Base-by-base conservation (phyloP, 768 basidiomycete species). In the Nidularia sp. region DNA sequence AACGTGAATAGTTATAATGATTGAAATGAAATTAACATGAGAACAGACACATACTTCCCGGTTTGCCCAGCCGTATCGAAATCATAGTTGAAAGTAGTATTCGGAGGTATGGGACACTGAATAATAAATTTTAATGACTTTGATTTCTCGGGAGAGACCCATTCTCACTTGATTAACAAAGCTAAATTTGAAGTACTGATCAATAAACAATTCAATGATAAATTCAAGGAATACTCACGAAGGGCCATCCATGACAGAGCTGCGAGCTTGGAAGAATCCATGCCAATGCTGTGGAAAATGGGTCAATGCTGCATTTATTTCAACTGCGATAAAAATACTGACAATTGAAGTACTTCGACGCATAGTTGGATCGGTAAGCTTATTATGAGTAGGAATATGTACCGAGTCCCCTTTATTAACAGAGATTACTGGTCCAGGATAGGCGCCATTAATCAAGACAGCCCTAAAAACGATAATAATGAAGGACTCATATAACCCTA, bases 101-200 rank as follows among this genome's bases (percentile, higher is more conserved):
- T 70, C 56, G 78, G 56, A 12, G 60, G 61, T 29, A 76, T 75
- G 3, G 76, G 77, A 53, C 77, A 79, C 62, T 63, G 36, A 29
- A 46, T 9, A 9, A 22, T 10, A 33, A 25, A 25, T 2, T 25
- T 25, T 1, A 25, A 25, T 25, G 25, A 25, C 1, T 25, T 25
- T 25, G 25, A 25, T 25, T 25, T 25, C 25, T 25, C 2, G 25
- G 25, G 25, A 25, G 25, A 25, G 25, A 22, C 15, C 3, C 1
- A 15, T 10, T 34, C 22, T 13, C 52, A 60, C 61, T 59, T 78
- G 74, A 44, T 72, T 79, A 34, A 79, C 77, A 52, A 77, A 78
- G 4, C 63, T 66, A 31, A 13, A 47, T 22, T 25, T 25, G 25
- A 25, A 25, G 25, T 25, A 25, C 25, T 3, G 25, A 25, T 25